Base-by-base conservation (phyloP, 306 rosid genomes). In the Cucurbita moschata region DNA sequence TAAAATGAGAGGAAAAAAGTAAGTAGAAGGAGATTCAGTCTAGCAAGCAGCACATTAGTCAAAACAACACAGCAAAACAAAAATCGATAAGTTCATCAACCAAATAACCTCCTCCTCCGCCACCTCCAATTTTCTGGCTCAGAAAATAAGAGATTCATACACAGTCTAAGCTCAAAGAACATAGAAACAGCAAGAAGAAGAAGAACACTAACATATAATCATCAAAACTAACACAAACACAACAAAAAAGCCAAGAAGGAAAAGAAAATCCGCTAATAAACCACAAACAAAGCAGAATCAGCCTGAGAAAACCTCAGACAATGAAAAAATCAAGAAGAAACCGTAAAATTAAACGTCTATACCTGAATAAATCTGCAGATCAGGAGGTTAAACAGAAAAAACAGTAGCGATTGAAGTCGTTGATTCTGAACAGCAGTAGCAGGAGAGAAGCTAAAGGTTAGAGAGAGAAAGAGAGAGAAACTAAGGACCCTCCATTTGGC, bases 401-500 rank as follows among this genome's bases (percentile, higher is more conserved):
- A 52, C 19, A 72, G 76, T 19, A 72, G 35, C 16, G 76, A 73
- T 73, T 39, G 40, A 56, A 26, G 53, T 11, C 35, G 18, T 72
- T 54, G 76, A 40, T 72, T 38, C 44, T 72, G 0, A 40, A 65
- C 76, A 72, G 76, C 66, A 72, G 76, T 42, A 42, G 18, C 12
- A 14, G 58, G 58, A 19, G 73, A 56, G 68, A 74, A 47, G 78
- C 72, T 69, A 71, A 52, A 18, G 74, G 35, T 44, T 15, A 30
- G 77, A 37, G 37, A 43, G 78, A 62, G 69, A 74, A 15, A 73
- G 52, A 58, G 78, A 62, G 63, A n/a, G 72, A 59, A 52, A 49
- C 86, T 80, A 81, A 80, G 95, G 92, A 82, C 83, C 90, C 87
- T 85, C 96, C 88, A 85, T 85, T 82, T 63, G 76, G 83, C 88